Evolutionary conservation across 2,329 filamentous ascomycete genomes (phyloP), one percentile per base, ranked within the genome.

Genomic region (Fusarium concolor): DNA sequence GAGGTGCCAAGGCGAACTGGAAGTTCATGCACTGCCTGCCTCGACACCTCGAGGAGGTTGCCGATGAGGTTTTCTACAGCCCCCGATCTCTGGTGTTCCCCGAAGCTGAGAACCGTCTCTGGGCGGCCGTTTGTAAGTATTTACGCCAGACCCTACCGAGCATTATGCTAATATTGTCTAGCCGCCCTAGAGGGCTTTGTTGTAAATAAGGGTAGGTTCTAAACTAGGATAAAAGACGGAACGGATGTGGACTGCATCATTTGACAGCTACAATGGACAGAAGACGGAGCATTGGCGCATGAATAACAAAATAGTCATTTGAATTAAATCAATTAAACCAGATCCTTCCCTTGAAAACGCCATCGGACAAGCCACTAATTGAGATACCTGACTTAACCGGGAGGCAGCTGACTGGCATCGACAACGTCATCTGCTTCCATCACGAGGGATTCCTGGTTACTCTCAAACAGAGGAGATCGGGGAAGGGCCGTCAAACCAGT

Each of bases 21-120:
- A 94, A 93, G 80, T 99, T 99, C 79, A 97, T 99, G 96, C 96
- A 99, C 83, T 99, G 96, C 78, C 81, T 99, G 61, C 96, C 96
- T 15, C 88, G 96, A 66, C 94, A 99, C 77, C 87, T 88, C 0
- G 95, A 99, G 79, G 96, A 99, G 82, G 96, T 99, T 33, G 89
- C 87, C 59, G 95, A 99, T 75, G 94, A 96, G 76, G 94, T 99
- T 3, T 98, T 99, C 77, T 97, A 98, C 79, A 90, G 92, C 46
- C 85, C 88, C 0, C 87, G 91, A 74, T 97, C 92, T 38, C 83
- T 99, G 26, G 96, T 98, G 6, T 99, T 97, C 82, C 89, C 88
- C 3, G 96, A 99, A 80, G 96, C 93, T 0, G 94, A 98, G 82
- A 99, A 99, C 77, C 89, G 96, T 69, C 79, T 99, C 35, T 99